Evolutionary conservation across 371 early-diverging fungal genomes (phyloP).

Genomic region (Saksenaea oblongispora): DNA sequence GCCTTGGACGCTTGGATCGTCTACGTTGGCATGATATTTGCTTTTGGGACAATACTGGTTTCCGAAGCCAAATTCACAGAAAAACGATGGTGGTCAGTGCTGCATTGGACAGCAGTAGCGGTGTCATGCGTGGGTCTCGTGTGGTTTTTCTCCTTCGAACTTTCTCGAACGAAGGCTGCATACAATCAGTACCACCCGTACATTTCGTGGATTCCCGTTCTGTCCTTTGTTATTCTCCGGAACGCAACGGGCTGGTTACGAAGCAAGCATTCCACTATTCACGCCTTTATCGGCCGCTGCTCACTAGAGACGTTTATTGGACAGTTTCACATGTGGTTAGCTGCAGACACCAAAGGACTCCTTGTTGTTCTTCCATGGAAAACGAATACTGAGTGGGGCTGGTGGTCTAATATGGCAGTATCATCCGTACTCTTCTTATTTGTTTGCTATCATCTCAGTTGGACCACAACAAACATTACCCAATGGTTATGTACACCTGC

Average conservation of each 20-base stretch:
- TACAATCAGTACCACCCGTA: conserved; percentile 68
- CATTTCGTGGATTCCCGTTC: conserved; percentile 61
- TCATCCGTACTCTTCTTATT: conserved; percentile 58
- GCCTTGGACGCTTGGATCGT: conserved; percentile 63
- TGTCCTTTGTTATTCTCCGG: conserved; percentile 68
- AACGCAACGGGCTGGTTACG: conserved; percentile 60
- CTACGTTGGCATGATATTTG: conserved; percentile 62
- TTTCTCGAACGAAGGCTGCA: conserved; percentile 47
- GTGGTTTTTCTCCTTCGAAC: conserved; percentile 56
- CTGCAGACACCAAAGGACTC: conserved; percentile 71
- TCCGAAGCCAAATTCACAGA: conserved; percentile 43
- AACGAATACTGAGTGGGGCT: conserved; percentile 40
- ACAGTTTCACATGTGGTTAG: conserved; percentile 81
- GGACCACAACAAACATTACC: conserved; percentile 54
- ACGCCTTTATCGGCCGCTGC: conserved; percentile 62
- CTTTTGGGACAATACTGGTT: conserved; percentile 46
- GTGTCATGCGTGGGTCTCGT: conserved; percentile 36
- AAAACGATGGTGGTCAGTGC: conserved; percentile 36
- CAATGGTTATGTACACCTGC: conserved; percentile 29
- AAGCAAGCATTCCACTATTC: conserved; percentile 53
- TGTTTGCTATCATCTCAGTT: conserved; percentile 52
- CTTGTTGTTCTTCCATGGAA: conserved; percentile 37
- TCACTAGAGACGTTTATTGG: conserved; percentile 79
- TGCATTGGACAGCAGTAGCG: conserved; percentile 30
- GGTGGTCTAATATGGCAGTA: conserved; percentile 59